These are phyloP conservation scores for Plenodomus lindquistii DNA, from an alignment of 2,329 filamentous ascomycete genomes.

Conservation along the genomic window DNA sequence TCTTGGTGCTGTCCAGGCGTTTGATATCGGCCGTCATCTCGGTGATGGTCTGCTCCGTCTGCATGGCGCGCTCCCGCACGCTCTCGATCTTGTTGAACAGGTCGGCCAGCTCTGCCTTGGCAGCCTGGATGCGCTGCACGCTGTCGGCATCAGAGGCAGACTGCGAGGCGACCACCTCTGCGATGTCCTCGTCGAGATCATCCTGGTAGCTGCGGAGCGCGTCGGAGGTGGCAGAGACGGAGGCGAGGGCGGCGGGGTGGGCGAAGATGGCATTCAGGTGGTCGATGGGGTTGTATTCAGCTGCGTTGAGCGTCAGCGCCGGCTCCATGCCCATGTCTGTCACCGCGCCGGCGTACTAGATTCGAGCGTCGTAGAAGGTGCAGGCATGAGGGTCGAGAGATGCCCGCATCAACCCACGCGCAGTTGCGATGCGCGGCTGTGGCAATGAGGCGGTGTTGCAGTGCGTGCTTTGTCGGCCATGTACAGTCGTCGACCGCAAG, in stretches of 20 bases:
- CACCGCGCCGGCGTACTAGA: conserved; percentile 36
- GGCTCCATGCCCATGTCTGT: conserved; percentile 12
- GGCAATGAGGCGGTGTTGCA: background rate
- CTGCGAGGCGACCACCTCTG: conserved; percentile 71
- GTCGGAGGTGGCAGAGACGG: conserved; percentile 73
- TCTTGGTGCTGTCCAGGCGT: conserved; percentile 92
- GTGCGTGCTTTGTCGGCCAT: background rate
- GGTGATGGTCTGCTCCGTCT: conserved; percentile 94
- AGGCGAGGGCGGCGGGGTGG: conserved; percentile 80
- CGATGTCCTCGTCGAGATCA: conserved; percentile 80
- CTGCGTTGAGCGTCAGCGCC: conserved; percentile 49
- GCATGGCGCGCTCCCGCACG: conserved; percentile 83
- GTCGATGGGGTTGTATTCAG: conserved; percentile 88
- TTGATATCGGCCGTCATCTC: conserved; percentile 99
- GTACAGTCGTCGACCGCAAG: background rate
- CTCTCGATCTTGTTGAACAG: conserved; percentile 95
- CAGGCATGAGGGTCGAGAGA: conserved; percentile 42
- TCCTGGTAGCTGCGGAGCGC: conserved; percentile 76
- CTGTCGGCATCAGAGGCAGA: conserved; percentile 84
- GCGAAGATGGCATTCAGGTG: conserved; percentile 94
- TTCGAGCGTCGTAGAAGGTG: conserved; percentile 42
- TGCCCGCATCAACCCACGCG: conserved; percentile 42
- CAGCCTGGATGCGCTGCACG: conserved; percentile 86
- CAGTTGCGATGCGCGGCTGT: conserved; percentile 1
- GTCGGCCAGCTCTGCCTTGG: conserved; percentile 84